Evolutionary conservation across 495 filamentous ascomycete genomes (phyloP).

Genomic region (Talaromyces adpressus): DNA sequence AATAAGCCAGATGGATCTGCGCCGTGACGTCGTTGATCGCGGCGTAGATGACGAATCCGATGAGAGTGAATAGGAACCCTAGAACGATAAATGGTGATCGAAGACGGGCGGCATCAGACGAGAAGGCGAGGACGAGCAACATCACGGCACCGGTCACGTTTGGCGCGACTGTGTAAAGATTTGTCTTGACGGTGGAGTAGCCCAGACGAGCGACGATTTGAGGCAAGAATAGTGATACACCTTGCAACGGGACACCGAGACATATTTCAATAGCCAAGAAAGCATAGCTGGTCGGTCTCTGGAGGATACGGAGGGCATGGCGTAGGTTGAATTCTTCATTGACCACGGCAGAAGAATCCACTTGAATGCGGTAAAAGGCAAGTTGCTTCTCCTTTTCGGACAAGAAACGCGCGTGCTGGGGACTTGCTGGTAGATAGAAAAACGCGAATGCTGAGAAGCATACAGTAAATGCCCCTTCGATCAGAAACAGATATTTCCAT

Average conservation of each 20-base stretch:
- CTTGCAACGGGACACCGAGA: slow-evolving; percentile 69
- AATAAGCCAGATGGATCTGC: slow-evolving; percentile 61
- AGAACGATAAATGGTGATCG: slow-evolving; percentile 68
- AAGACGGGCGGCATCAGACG: slow-evolving; percentile 55
- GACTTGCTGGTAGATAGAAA: slow-evolving; percentile 61
- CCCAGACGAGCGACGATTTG: slow-evolving; percentile 62
- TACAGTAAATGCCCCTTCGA: slow-evolving; percentile 61
- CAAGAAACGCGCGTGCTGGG: slow-evolving; percentile 57
- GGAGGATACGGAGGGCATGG: slow-evolving; percentile 59
- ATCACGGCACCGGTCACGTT: slow-evolving; percentile 63
- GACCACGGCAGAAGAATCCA: slow-evolving; percentile 65
- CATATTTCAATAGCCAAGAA: slow-evolving; percentile 67
- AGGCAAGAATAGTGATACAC: slow-evolving; percentile 63
- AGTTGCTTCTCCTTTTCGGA: slow-evolving; percentile 57
- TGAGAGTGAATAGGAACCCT: slow-evolving; percentile 65
- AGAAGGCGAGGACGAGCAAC: slow-evolving; percentile 61
- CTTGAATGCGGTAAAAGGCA: slow-evolving; percentile 66
- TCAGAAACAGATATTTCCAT: slow-evolving; percentile 75
- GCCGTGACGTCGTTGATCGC: slow-evolving; percentile 52
- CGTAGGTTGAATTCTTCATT: slow-evolving; percentile 62
- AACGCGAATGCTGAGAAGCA: slow-evolving; percentile 60
- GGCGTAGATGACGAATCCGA: slow-evolving; percentile 70
- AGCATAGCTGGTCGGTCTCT: slow-evolving; percentile 51
- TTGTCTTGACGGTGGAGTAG: slow-evolving; percentile 61
- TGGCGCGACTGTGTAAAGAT: slow-evolving; percentile 70